Conservation (phyloP, 768 basidiomycete species). For the Floccularia luteovirens region DNA sequence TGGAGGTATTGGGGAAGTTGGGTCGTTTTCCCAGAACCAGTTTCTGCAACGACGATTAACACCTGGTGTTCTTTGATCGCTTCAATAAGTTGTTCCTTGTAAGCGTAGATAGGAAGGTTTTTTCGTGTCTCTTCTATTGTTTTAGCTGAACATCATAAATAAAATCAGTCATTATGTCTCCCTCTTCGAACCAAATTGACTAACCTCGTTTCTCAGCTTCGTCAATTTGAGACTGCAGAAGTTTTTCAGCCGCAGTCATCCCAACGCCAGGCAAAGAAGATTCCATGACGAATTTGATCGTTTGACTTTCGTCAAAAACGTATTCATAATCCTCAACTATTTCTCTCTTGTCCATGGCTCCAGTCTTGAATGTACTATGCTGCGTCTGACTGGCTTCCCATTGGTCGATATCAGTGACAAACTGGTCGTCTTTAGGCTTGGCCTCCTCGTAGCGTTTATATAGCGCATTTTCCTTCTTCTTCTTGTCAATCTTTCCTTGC, state of each 20-base stretch:
- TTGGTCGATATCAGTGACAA: constrained; percentile 94
- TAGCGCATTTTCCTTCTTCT: constrained; percentile 87
- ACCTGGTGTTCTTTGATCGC: constrained; percentile 92
- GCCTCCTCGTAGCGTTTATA: constrained; percentile 95
- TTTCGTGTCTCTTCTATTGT: constrained; percentile 92
- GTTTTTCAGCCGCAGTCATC: constrained; percentile 79
- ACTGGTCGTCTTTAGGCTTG: constrained; percentile 86
- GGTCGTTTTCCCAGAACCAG: constrained; percentile 98
- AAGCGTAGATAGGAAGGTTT: constrained; percentile 85
- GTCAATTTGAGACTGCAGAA: constrained; percentile 82
- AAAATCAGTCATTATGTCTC: too few relatives aligned
- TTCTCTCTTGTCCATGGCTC: constrained; percentile 85
- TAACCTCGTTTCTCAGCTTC: constrained; percentile 85
- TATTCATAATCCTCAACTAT: constrained; percentile 88
- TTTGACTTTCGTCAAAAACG: constrained; percentile 97
- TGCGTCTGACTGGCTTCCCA: constrained; percentile 93
- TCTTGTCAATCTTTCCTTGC: constrained; percentile 96
- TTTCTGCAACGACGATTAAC: constrained; percentile 96
- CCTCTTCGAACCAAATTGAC: constrained; percentile 19
- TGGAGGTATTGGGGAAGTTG: constrained; percentile 97
- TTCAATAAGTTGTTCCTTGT: constrained; percentile 80
- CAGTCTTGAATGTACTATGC: constrained; percentile 84
- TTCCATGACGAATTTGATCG: constrained; percentile 93
- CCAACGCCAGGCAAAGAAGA: constrained; percentile 57
- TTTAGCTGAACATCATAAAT: constrained; percentile 35